Conservation (phyloP, 1,284 basidiomycete genomes). For the Cryptococcus sp. region DNA sequence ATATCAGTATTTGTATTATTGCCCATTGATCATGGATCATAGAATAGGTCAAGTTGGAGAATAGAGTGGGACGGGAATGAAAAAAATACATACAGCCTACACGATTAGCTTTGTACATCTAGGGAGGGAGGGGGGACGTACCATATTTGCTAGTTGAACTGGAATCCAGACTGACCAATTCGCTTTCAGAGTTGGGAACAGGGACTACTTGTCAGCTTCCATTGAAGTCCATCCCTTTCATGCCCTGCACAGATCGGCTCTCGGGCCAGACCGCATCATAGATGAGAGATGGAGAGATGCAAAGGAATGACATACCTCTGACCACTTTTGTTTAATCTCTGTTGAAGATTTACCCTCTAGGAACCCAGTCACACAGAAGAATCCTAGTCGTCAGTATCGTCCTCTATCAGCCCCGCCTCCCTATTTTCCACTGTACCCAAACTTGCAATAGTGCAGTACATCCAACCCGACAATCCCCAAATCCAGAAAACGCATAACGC, state of each 20-base stretch:
- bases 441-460: too few relatives aligned
- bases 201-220: constrained; percentile 17
- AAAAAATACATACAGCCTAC: constrained; percentile 3
- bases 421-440: background rate
- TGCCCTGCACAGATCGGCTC: too few relatives aligned
- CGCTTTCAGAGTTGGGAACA: constrained; percentile 40
- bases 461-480: background rate
- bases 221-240: background rate
- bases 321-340: constrained; percentile 45
- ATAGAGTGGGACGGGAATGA: too few relatives aligned
- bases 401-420: background rate
- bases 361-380: constrained; percentile 50
- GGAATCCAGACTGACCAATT: constrained; percentile 49
- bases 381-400: constrained; percentile 23
- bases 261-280: background rate
- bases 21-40: background rate
- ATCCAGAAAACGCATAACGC: background rate
- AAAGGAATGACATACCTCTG: constrained; percentile 22
- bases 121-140: constrained; percentile 1
- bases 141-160: constrained; percentile 49
- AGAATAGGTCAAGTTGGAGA: background rate
- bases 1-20: background rate
- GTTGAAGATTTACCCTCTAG: constrained; percentile 48
- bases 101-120: background rate
- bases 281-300: background rate